Evolutionary conservation across 768 basidiomycete species (phyloP).

Genomic region (Pholiota molesta): DNA sequence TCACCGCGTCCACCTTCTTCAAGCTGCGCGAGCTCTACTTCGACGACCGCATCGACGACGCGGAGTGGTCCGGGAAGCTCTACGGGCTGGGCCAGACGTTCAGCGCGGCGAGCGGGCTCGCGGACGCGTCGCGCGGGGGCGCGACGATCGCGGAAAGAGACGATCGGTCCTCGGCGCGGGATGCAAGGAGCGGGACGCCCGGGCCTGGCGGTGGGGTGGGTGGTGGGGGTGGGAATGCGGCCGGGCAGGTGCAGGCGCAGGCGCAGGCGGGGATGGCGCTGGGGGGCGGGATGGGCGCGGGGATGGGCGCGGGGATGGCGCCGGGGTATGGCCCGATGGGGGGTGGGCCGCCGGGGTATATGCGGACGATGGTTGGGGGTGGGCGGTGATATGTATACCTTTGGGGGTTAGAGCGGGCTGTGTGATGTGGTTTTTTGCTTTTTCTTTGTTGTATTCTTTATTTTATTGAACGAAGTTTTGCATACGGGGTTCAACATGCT

Average conservation of each 20-base stretch:
- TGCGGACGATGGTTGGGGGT: constrained; percentile 64
- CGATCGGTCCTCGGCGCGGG: constrained; percentile 58
- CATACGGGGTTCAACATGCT: no score
- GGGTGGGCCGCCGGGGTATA: constrained; percentile 57
- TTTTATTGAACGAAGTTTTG: constrained; percentile 14
- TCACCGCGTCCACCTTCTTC: constrained; percentile 95
- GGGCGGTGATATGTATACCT: constrained; percentile 39
- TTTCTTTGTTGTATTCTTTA: constrained; percentile 21
- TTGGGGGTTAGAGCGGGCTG: no score
- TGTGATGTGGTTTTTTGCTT: no score
- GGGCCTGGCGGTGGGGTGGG: constrained; percentile 49
- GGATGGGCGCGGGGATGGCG: constrained; percentile 41
- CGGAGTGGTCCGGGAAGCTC: constrained; percentile 79
- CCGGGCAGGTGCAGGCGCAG: constrained; percentile 29
- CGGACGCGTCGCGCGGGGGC: constrained; percentile 67
- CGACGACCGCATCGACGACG: constrained; percentile 84
- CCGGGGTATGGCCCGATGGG: constrained; percentile 63
- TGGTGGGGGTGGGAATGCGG: constrained; percentile 48
- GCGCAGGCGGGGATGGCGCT: constrained; percentile 45
- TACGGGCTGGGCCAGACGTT: constrained; percentile 86
- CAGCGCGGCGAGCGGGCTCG: constrained; percentile 64
- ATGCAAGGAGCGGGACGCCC: constrained; percentile 61
- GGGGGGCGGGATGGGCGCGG: constrained; percentile 21
- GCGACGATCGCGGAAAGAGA: constrained; percentile 85
- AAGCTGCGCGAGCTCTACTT: constrained; percentile 94